Evolutionary conservation across 257 asterid genomes (phyloP), one percentile per base, ranked within the genome.

Genomic region (Rauvolfia tetraphylla): DNA sequence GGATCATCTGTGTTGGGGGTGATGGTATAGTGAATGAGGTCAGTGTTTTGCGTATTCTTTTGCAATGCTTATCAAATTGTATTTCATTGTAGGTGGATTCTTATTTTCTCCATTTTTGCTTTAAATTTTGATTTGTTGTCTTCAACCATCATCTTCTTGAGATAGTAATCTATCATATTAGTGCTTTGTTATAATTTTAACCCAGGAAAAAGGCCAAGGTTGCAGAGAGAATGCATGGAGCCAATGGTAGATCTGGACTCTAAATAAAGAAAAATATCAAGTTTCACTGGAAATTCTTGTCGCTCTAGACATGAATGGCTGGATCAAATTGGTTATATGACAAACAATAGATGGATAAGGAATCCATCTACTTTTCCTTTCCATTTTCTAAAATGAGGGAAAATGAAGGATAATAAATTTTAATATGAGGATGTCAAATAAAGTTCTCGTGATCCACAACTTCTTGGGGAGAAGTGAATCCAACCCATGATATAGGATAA

Each of bases 11-110:
- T 73, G 99, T 95, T 71, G 99, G 99, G 70, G 99, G 99, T 73
- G 99, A 95, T 82, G 99, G 99, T 71, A 90, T 95, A 80, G 90
- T 95, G 81, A 95, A 95, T 83, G 99, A 95, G 99, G 99, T 95
- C 46, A 75, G 81, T 73, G 78, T 46, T 49, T 62, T 41, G 73
- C 62, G 34, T 72, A 12, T 72, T 44, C 49, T 66, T 10, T 54
- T 39, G 39, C 12, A 54, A 12, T 5, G 38, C 25, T 67, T 18
- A 23, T 27, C 42, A 36, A 8, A 44, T 27, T 54, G 36, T 27
- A 48, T 71, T 71, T 39, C 34, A 46, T 22, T 18, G n/a, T 51
- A 0, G 58, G 31, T 23, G 42, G 48, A 22, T 31, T 41, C 31
- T 7, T 41, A 39, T 8, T 20, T 17, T 22, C 1, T 12, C 3